Percentiles rank a stretch among this genome's conserved stretches.
These are phyloP conservation scores for Penicillium sp. DNA, from an alignment of 2,329 filamentous ascomycete genomes.

Conservation along the genomic window DNA sequence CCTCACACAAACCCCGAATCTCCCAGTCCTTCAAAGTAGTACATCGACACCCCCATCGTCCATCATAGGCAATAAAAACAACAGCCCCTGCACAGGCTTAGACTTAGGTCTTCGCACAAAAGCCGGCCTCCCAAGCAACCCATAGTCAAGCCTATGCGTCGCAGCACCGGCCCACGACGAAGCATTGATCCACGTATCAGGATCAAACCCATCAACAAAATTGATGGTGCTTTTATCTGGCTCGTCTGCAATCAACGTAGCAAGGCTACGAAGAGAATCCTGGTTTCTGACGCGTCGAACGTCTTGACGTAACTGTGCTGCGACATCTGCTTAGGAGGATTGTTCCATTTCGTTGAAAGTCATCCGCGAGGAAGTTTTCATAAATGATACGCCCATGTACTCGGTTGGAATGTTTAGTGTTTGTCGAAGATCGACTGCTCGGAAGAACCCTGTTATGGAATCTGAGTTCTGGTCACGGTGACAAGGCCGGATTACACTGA, in stretches of 20 bases:
- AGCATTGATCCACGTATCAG: constrained; percentile 16
- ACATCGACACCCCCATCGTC: constrained; percentile 18
- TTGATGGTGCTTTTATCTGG: constrained; percentile 26
- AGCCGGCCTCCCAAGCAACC: constrained; percentile 15
- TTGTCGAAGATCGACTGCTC: constrained; percentile 29
- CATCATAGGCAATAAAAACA: constrained; percentile 16
- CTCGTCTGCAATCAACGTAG: constrained; percentile 28
- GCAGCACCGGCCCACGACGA: constrained; percentile 11
- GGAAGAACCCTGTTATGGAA: constrained; percentile 25
- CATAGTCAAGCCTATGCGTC: constrained; percentile 8
- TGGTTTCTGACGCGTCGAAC: constrained; percentile 21
- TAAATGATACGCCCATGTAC: constrained; percentile 33
- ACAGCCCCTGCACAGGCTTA: constrained; percentile 12
- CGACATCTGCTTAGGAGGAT: constrained; percentile 16
- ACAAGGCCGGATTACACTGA: constrained; percentile 24
- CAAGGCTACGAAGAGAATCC: constrained; percentile 29
- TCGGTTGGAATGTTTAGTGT: constrained; percentile 23
- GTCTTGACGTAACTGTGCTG: constrained; percentile 22
- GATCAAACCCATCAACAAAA: constrained; percentile 19
- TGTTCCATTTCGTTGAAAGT: constrained; percentile 22
- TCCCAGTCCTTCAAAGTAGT: constrained; percentile 14
- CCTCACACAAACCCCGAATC: constrained; percentile 8
- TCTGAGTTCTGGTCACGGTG: constrained; percentile 7
- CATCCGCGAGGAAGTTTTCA: constrained; percentile 21
- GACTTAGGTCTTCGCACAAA: constrained; percentile 15